Evolutionary conservation across 352 stramenopile species (phyloP).

Genomic region (Discostella stelligera): DNA sequence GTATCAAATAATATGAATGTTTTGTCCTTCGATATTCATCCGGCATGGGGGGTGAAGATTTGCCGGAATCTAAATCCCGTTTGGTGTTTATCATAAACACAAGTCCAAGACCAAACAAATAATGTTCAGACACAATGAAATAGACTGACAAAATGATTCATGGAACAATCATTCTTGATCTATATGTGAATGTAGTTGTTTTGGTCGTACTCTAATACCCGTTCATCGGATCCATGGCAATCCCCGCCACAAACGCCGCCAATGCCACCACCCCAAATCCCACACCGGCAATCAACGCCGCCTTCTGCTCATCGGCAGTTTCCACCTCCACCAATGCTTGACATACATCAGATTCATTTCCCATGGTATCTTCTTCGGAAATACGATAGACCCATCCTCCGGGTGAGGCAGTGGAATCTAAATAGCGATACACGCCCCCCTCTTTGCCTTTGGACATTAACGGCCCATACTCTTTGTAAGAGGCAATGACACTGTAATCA

Average conservation of each 20-base stretch:
- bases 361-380: conserved; percentile 67
- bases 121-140: too few relatives aligned
- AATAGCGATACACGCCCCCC: conserved; percentile 73
- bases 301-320: conserved; percentile 76
- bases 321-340: conserved; percentile 81
- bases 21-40: too few relatives aligned
- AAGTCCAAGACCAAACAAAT: too few relatives aligned
- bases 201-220: conserved; percentile 44
- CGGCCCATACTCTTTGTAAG: conserved; percentile 69
- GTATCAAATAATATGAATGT: too few relatives aligned
- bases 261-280: conserved; percentile 58
- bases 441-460: conserved; percentile 63
- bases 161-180: too few relatives aligned
- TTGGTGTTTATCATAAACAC: too few relatives aligned
- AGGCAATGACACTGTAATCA: conserved; percentile 68
- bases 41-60: too few relatives aligned
- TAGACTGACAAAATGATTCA: too few relatives aligned
- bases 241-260: conserved; percentile 62
- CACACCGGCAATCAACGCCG: conserved; percentile 69
- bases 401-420: conserved; percentile 58
- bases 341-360: conserved; percentile 73
- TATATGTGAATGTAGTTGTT: too few relatives aligned
- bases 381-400: conserved; percentile 82
- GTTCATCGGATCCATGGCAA: conserved; percentile 73
- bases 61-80: too few relatives aligned